A percentile compares a stretch with the other conserved stretches of the same genome.
phyloP scores from a whole-genome alignment of 768 basidiomycete species.

The Serendipita indica region DNA sequence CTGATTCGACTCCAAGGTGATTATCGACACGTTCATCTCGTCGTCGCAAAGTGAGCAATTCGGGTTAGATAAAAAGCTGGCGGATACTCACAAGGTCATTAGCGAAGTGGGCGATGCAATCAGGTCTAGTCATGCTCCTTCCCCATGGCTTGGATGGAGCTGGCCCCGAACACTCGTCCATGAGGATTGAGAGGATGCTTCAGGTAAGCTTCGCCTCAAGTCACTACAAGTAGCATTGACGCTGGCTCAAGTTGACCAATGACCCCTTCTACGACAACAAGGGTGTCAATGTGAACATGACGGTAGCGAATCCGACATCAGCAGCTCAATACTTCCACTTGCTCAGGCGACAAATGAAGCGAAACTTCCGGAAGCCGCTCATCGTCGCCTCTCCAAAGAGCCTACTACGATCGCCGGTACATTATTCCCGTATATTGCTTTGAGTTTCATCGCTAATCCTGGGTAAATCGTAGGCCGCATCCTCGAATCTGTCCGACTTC shows the following conservation, averaged over 20 bases:
- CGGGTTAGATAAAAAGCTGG: neutral
- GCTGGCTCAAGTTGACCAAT: conserved; percentile 47
- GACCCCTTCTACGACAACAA: conserved; percentile 34
- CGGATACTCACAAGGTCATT: neutral
- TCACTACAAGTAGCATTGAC: neutral
- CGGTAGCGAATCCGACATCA: conserved; percentile 73
- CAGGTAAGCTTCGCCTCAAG: conserved; percentile 35
- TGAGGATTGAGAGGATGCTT: conserved; percentile 77
- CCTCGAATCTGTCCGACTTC: conserved; percentile 51
- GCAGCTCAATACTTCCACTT: conserved; percentile 89
- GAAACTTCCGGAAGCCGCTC: conserved; percentile 78
- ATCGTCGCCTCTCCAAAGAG: conserved; percentile 78
- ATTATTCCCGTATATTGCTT: conserved; percentile 18
- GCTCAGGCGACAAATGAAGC: conserved; percentile 66
- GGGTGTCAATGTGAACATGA: conserved; percentile 57
- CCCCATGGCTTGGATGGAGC: conserved; percentile 89
- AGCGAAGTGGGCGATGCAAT: conserved; percentile 93
- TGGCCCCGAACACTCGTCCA: conserved; percentile 86
- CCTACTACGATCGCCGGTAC: conserved; percentile 57
- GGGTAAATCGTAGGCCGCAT: conserved; percentile 50
- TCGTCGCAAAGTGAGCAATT: conserved; percentile 62
- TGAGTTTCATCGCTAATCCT: neutral
- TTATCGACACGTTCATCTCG: conserved; percentile 78
- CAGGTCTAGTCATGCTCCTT: conserved; percentile 68
- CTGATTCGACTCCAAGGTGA: conserved; percentile 31